Evolutionary conservation across 306 rosid genomes (phyloP).

Genomic region (Cyamopsis tetragonoloba): DNA sequence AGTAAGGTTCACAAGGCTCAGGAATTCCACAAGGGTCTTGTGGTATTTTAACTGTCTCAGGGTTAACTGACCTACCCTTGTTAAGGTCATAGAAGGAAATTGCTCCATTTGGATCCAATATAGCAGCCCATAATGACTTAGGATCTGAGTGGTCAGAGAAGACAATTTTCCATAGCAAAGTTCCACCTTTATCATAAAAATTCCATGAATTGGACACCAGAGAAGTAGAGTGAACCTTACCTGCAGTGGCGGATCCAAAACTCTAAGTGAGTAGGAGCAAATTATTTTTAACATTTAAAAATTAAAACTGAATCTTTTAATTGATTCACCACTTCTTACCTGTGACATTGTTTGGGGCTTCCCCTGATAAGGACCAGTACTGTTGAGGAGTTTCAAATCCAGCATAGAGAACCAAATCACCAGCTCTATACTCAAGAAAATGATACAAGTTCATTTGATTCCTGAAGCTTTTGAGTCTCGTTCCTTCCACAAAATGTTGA

Average conservation of each 20-base stretch:
- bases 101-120: conserved; percentile 63
- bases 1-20: conserved; percentile 68
- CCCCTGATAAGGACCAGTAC: conserved; percentile 70
- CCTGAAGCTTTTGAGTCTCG: conserved; percentile 64
- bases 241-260: too few relatives aligned
- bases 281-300: too few relatives aligned
- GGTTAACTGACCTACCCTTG: conserved; percentile 34
- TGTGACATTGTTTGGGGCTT: conserved; percentile 34
- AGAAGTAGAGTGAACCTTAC: conserved; percentile 46
- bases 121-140: conserved; percentile 63
- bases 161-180: conserved; percentile 48
- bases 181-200: conserved; percentile 48
- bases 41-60: conserved; percentile 51
- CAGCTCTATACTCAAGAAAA: conserved; percentile 47
- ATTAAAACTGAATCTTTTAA: too few relatives aligned
- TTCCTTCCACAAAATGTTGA: conserved; percentile 65
- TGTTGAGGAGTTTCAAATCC: conserved; percentile 61
- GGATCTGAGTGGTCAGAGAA: conserved; percentile 41
- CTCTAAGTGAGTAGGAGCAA: too few relatives aligned
- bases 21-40: conserved; percentile 70
- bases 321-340: too few relatives aligned
- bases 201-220: conserved; percentile 66
- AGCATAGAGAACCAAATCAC: conserved; percentile 67
- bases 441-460: conserved; percentile 51
- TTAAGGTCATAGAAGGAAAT: conserved; percentile 60